Evolutionary conservation across 2,329 filamentous ascomycete genomes (phyloP).

Genomic region (Aspergillus carbonarius): DNA sequence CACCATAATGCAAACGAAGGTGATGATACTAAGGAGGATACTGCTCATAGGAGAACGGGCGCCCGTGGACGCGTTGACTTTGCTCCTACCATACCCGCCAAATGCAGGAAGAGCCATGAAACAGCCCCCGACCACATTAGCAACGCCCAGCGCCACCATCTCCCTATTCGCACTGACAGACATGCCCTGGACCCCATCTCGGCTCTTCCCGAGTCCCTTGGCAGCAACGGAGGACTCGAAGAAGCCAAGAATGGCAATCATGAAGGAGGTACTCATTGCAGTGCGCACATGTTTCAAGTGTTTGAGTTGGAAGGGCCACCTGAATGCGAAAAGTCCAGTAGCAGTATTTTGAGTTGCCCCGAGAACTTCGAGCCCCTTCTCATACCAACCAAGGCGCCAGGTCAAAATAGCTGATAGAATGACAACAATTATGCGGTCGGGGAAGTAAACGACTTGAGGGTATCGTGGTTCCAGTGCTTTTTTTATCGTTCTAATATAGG

Average conservation of each 20-base stretch:
- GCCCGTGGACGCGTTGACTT: conserved; percentile 89
- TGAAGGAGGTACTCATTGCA: conserved; percentile 84
- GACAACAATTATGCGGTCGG: conserved; percentile 88
- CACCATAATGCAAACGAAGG: conserved; percentile 75
- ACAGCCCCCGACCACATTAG: conserved; percentile 86
- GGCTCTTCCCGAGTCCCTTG: conserved; percentile 72
- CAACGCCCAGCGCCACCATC: conserved; percentile 83
- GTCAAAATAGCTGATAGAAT: conserved; percentile 78
- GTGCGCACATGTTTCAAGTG: conserved; percentile 81
- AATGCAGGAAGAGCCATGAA: conserved; percentile 94
- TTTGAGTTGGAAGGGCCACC: conserved; percentile 76
- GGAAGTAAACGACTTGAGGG: conserved; percentile 79
- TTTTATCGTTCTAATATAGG: conserved; percentile 68
- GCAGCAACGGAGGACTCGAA: conserved; percentile 97
- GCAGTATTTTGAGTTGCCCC: conserved; percentile 74
- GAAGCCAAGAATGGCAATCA: conserved; percentile 94
- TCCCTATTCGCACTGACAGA: conserved; percentile 88
- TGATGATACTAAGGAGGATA: conserved; percentile 79
- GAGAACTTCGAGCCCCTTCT: conserved; percentile 76
- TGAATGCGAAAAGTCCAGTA: conserved; percentile 72
- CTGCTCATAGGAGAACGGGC: conserved; percentile 93
- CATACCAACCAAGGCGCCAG: conserved; percentile 74
- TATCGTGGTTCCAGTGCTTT: conserved; percentile 75
- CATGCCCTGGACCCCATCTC: conserved; percentile 72
- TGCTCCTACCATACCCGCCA: conserved; percentile 93